Evolutionary conservation across 148 eudicot genomes (phyloP), one percentile per base, ranked within the genome.

Genomic region (Oxyria digyna): DNA sequence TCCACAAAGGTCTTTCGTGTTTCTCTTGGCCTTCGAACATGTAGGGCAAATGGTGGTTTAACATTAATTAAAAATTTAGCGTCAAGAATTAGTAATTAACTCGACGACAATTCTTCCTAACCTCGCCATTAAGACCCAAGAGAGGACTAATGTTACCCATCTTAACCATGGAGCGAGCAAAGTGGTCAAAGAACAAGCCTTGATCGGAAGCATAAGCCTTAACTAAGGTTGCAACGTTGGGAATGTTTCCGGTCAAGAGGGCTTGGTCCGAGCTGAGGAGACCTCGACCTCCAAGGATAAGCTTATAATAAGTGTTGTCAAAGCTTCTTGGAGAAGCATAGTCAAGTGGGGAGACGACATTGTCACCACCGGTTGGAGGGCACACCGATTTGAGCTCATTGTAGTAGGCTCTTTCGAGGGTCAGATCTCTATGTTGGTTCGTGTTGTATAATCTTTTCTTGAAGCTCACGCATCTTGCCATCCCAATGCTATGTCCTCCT

Each of bases 401-500:
- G 79, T 74, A 83, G 77, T 84, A 89, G 43, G 69, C 79, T 72
- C 64, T 83, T 57, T 89, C 96, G 5, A 87, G 45, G 7, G 87
- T 81, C 13, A 62, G 70, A 69, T 92, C 97, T n/a, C 93, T 91
- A 69, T 71, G 82, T 74, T 82, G 73, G 3, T 91, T 87, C 11
- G 21, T 80, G 72, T 84, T 74, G 88, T 93, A 93, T 45, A 93
- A 75, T 72, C 96, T 86, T 67, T 85, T 83, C 77, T 80, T 87
- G 81, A 93, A 89, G 65, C 85, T 79, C 64, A 54, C 73, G 48
- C 98, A 89, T 71, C 88, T 81, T 64, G 98, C 94, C 79, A 85
- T 67, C 70, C 98, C 98, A 13, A 93, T 84, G 3, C 91, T 87
- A 69, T 93, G 96, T 21, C 85, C 81, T 73, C 98, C 98, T 89